Evolutionary conservation across 2,329 filamentous ascomycete genomes (phyloP), one percentile per base, ranked within the genome.

Genomic region (Penicillium sp.): DNA sequence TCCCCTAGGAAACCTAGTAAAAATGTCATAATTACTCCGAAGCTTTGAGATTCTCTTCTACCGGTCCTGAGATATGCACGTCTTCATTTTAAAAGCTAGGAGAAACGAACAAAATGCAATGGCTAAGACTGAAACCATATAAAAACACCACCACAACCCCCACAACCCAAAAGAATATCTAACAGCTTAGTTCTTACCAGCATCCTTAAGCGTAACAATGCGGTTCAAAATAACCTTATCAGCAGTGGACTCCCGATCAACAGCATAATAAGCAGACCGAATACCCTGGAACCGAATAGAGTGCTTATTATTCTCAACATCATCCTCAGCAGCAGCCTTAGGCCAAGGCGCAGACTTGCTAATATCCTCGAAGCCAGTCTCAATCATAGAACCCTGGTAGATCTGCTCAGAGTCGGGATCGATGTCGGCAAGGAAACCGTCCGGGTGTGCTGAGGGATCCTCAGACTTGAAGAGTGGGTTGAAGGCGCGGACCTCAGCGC

Each of bases 271-370:
- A 79, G 88, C 93, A 43, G 93, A 89, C 25, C 93, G 83, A 81
- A 96, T 86, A 2, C 86, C 93, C 80, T 97, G 93, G 82, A 97
- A 97, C 46, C 93, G 82, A 6, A 97, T 88, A 52, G 82, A 88
- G 75, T 90, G 89, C 23, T 85, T 84, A 1, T 87, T 88, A 11
- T 62, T 57, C 45, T 54, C 46, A 26, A 65, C 59, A 44, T 69
- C 64, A 22, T 66, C 65, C 31, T 66, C 89, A 11, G 59, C 61
- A 6, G 85, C 88, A 43, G 87, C 85, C 72, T 89, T 87, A 2
- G 91, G 90, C 91, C 91, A 95, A 6, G 90, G 91, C 4, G 89
- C 90, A 26, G 86, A 79, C 42, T 77, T 75, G 63, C 79, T 83
- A 27, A 97, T 84, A 67, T 96, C 89, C 43, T 90, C 84, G 64